Percentiles rank a stretch among this genome's conserved stretches.
These are phyloP conservation scores for Noccaea bulbosa DNA, from an alignment of 345 rosid genomes.

Conservation along the genomic window DNA sequence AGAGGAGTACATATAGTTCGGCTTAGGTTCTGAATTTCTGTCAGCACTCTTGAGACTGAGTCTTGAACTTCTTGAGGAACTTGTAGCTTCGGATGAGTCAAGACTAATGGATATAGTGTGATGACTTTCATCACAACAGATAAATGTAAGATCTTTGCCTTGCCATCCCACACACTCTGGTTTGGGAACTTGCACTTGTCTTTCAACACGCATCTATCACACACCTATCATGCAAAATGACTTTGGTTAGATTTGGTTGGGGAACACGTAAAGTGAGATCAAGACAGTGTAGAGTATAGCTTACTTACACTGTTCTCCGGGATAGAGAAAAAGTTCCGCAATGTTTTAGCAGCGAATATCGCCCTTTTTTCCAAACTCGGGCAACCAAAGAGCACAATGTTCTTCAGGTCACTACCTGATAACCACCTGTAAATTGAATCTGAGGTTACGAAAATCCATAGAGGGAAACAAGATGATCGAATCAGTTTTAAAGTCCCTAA, in stretches of 20 bases:
- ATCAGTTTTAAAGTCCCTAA: slow-evolving; percentile 3
- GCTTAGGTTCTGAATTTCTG: slow-evolving; percentile 61
- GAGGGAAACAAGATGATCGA: slow-evolving; percentile 4
- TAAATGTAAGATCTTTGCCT: slow-evolving; percentile 52
- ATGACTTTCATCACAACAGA: slow-evolving; percentile 64
- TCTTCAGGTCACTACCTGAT: slow-evolving; percentile 73
- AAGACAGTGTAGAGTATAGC: slow-evolving; percentile 6
- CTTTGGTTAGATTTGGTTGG: slow-evolving; percentile 14
- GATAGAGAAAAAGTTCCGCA: slow-evolving; percentile 70
- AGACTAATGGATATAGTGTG: slow-evolving; percentile 58
- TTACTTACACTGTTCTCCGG: slow-evolving; percentile 68
- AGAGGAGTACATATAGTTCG: slow-evolving; percentile 45
- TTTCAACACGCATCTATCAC: slow-evolving; percentile 60
- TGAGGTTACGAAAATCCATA: slow-evolving; percentile 11
- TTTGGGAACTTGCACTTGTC: slow-evolving; percentile 67
- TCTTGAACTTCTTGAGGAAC: slow-evolving; percentile 63
- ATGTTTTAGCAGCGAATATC: slow-evolving; percentile 68
- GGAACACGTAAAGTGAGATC: not conserved
- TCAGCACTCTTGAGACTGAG: slow-evolving; percentile 56
- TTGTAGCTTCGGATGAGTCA: slow-evolving; percentile 51
- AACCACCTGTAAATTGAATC: slow-evolving; percentile 63
- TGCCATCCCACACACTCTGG: slow-evolving; percentile 55
- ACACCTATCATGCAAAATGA: slow-evolving; percentile 58
- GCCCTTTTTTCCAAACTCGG: slow-evolving; percentile 56
- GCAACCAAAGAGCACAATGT: slow-evolving; percentile 70